Conservation (phyloP, 176 grass and related monocot species). For the Oryza officinalis region DNA sequence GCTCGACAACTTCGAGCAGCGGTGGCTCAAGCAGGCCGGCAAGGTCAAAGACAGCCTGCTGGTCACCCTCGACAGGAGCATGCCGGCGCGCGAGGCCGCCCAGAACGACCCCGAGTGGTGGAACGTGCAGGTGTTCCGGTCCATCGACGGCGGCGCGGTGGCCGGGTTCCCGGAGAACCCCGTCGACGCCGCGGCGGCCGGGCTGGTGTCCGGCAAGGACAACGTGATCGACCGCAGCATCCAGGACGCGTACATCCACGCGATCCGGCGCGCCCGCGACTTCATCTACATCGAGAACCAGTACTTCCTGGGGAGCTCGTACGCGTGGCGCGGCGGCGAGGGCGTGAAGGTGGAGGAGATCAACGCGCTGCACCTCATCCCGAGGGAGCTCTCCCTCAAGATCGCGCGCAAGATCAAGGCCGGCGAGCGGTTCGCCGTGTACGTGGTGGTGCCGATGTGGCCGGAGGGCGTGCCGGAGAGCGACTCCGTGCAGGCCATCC, state of each 20-base stretch:
- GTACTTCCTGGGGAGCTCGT: conserved; percentile 72
- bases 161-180: conserved; percentile 46
- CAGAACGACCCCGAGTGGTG: conserved; percentile 30
- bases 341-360: conserved; percentile 45
- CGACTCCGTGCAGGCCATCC: conserved; percentile 65
- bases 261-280: conserved; percentile 54
- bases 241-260: conserved; percentile 77
- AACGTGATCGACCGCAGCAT: conserved; percentile 67
- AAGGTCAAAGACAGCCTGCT: conserved; percentile 24
- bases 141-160: conserved; percentile 59
- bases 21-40: conserved; percentile 60
- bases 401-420: conserved; percentile 62
- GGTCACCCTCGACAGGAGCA: conserved; percentile 7
- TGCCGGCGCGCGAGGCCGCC: not conserved
- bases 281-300: conserved; percentile 86
- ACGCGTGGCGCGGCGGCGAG: conserved; percentile 40
- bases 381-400: conserved; percentile 68
- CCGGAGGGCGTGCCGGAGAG: conserved; percentile 70
- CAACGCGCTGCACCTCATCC: conserved; percentile 65
- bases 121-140: conserved; percentile 63
- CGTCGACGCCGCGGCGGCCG: conserved; percentile 19
- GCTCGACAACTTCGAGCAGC: conserved; percentile 91
- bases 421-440: conserved; percentile 52
- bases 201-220: conserved; percentile 54
- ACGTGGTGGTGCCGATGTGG: conserved; percentile 77